Conservation (phyloP, 2,329 filamentous ascomycete genomes). For the Colletotrichum sp. region DNA sequence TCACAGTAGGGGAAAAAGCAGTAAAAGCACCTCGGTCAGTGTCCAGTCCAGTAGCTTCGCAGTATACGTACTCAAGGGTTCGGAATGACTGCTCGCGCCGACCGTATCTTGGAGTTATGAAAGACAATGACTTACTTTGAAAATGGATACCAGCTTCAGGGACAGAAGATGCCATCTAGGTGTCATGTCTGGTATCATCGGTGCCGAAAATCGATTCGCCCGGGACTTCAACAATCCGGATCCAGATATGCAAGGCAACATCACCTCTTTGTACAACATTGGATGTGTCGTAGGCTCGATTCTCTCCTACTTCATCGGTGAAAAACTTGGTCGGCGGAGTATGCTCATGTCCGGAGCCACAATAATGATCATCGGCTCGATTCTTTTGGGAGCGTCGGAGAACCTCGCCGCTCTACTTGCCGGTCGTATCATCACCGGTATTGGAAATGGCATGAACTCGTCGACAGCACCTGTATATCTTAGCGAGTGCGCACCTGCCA, state of each 20-base stretch:
- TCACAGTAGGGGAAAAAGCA: too few species aligned
- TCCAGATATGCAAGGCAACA: constrained; percentile 39
- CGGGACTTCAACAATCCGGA: constrained; percentile 39
- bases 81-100: too few species aligned
- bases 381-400: not conserved
- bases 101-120: not conserved
- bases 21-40: too few species aligned
- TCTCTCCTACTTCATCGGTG: not conserved
- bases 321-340: not conserved
- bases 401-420: not conserved
- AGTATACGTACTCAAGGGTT: too few species aligned
- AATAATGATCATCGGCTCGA: not conserved
- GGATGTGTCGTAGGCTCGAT: constrained; percentile 20
- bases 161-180: constrained; percentile 50
- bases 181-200: constrained; percentile 35
- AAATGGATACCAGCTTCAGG: constrained; percentile 79
- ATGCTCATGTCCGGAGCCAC: not conserved
- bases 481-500: constrained; percentile 31
- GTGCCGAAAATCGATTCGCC: constrained; percentile 44
- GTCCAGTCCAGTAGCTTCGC: too few species aligned
- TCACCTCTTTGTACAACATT: constrained; percentile 36
- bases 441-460: not conserved
- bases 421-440: not conserved
- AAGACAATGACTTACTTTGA: constrained; percentile 50
- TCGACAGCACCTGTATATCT: not conserved